Conservation (phyloP, 116 monocot species). For the Cymodocea nodosa region DNA sequence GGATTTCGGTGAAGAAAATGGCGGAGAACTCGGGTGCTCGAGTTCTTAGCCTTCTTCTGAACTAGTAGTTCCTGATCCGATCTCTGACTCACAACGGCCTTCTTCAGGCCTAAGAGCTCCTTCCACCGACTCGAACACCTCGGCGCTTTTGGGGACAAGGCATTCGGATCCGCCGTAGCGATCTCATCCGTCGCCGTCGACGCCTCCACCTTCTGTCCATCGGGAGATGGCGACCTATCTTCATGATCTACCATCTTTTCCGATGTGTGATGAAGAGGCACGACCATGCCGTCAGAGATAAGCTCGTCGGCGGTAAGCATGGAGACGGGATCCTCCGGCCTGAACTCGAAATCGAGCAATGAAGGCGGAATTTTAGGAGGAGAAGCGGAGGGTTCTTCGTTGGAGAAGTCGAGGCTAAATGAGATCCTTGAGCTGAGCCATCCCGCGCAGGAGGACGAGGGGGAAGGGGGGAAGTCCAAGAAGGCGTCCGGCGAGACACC, state of each 20-base stretch:
- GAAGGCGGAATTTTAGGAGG: constrained; percentile 14
- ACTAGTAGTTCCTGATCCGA: neutral
- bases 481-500: constrained; percentile 12
- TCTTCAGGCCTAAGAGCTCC: constrained; percentile 46
- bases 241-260: neutral
- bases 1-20: constrained; percentile 8
- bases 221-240: neutral
- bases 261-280: constrained; percentile 35
- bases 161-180: constrained; percentile 4
- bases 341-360: constrained; percentile 57
- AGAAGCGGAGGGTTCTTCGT: neutral
- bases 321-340: constrained; percentile 24
- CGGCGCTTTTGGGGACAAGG: constrained; percentile 59
- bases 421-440: constrained; percentile 42
- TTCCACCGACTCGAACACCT: constrained; percentile 54
- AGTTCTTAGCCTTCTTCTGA: neutral
- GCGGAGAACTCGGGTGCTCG: neutral
- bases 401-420: constrained; percentile 27
- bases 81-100: constrained; percentile 3
- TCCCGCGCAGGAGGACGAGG: constrained; percentile 11
- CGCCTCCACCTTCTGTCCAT: neutral
- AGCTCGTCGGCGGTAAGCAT: constrained; percentile 83
- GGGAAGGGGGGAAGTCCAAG: constrained; percentile 14
- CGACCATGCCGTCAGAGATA: constrained; percentile 64
- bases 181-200: constrained; percentile 3